A percentile compares a stretch with the other conserved stretches of the same genome.
Conservation (phyloP, 305 asterid species). For the Fraxinus sp. region DNA sequence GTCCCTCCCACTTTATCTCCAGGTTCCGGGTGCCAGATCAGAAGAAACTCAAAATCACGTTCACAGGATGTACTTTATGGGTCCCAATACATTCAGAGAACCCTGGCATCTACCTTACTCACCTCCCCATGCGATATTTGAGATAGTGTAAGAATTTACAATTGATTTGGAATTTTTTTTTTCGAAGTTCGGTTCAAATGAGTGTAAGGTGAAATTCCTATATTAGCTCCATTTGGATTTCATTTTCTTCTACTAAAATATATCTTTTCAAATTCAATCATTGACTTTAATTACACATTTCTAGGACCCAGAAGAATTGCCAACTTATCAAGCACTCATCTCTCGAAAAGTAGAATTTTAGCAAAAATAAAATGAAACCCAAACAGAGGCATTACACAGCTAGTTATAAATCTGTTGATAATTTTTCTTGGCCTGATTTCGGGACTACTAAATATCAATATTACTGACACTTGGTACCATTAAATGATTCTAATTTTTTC, state of each 20-base stretch:
- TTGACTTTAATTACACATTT: neutral
- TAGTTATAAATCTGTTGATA: neutral
- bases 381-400: neutral
- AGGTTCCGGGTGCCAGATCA: conserved; percentile 87
- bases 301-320: neutral
- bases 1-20: conserved; percentile 18
- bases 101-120: conserved; percentile 99
- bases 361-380: neutral
- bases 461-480: conserved; percentile 17
- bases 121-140: conserved; percentile 80
- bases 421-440: conserved; percentile 4
- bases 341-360: neutral
- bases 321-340: neutral
- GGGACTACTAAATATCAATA: conserved; percentile 1
- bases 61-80: conserved; percentile 95
- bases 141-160: conserved; percentile 73
- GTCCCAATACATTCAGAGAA: conserved; percentile 94
- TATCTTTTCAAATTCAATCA: neutral
- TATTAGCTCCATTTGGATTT: neutral
- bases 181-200: conserved; percentile 3
- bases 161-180: conserved; percentile 9
- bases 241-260: neutral
- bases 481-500: conserved; percentile 15
- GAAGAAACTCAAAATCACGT: conserved; percentile 92
- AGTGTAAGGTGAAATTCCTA: conserved; percentile 20